phyloP scores from a whole-genome alignment of 257 asterid species.

The Misopates orontium region DNA sequence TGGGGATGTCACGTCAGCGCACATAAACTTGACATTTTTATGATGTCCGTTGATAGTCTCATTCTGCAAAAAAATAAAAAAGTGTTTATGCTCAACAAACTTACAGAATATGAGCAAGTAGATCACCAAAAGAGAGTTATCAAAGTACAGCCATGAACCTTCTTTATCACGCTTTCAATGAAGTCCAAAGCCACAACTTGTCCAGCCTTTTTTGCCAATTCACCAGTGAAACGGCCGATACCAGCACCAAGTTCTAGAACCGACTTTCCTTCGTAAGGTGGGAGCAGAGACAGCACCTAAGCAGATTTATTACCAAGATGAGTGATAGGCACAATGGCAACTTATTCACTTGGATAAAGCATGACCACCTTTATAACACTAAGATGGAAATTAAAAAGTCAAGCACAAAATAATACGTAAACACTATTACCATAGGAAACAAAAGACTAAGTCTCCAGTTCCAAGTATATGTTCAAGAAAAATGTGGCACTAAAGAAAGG shows the following conservation, averaged over 20 bases:
- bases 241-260: conserved; percentile 99
- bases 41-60: conserved; percentile 61
- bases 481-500: too few relatives aligned
- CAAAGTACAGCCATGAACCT: conserved; percentile 45
- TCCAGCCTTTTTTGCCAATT: conserved; percentile 71
- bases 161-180: conserved; percentile 77
- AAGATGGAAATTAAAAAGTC: not conserved
- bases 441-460: not conserved
- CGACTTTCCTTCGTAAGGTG: conserved; percentile 75
- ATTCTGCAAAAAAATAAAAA: conserved; percentile 53
- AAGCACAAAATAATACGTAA: not conserved
- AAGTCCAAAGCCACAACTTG: conserved; percentile 80
- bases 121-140: conserved; percentile 15
- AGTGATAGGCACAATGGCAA: not conserved
- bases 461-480: not conserved
- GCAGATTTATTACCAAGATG: not conserved
- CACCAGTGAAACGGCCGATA: conserved; percentile 97
- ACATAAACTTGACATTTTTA: conserved; percentile 72
- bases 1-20: conserved; percentile 91
- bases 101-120: not conserved
- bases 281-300: conserved; percentile 86
- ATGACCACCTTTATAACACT: not conserved
- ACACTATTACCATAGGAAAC: too few relatives aligned
- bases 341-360: not conserved
- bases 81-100: not conserved